Conservation (phyloP, 371 early-diverging fungal species). For the Apophysomyces elegans region DNA sequence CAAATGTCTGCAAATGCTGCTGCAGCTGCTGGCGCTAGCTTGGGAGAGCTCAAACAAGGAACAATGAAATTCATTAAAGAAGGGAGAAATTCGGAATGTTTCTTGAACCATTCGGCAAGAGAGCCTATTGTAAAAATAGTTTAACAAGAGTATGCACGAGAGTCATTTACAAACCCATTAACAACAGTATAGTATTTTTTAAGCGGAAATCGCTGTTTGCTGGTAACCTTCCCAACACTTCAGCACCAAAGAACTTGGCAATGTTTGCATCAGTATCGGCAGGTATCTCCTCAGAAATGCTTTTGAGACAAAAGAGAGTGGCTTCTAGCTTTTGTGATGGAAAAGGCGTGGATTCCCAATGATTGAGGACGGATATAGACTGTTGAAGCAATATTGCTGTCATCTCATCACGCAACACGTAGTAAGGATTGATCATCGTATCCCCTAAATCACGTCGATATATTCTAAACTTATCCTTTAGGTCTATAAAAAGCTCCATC, state of each 20-base stretch:
- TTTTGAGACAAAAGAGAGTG: constrained; percentile 65
- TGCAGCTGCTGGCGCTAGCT: constrained; percentile 69
- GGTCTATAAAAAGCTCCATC: constrained; percentile 34
- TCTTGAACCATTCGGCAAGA: constrained; percentile 75
- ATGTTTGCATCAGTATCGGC: constrained; percentile 56
- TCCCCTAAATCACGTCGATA: constrained; percentile 81
- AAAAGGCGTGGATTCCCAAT: constrained; percentile 33
- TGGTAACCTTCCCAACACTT: constrained; percentile 58
- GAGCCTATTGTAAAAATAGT: constrained; percentile 49
- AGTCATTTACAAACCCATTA: constrained; percentile 48
- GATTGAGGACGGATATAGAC: constrained; percentile 45
- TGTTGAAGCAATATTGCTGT: constrained; percentile 61
- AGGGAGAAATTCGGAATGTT: constrained; percentile 64
- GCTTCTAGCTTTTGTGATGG: constrained; percentile 55
- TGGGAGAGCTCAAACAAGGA: constrained; percentile 60
- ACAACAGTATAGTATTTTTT: constrained; percentile 50
- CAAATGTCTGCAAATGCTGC: constrained; percentile 74
- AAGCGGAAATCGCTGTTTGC: constrained; percentile 39
- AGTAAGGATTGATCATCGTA: constrained; percentile 73
- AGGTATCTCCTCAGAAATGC: constrained; percentile 74
- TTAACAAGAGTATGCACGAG: neutral
- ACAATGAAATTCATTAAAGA: constrained; percentile 70
- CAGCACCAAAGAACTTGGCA: constrained; percentile 62
- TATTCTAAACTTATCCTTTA: constrained; percentile 64
- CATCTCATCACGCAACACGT: constrained; percentile 69